Evolutionary conservation across 306 rosid species (phyloP), one percentile per base, ranked within the genome.

Genomic region (Oxytropis ochrocephala): DNA sequence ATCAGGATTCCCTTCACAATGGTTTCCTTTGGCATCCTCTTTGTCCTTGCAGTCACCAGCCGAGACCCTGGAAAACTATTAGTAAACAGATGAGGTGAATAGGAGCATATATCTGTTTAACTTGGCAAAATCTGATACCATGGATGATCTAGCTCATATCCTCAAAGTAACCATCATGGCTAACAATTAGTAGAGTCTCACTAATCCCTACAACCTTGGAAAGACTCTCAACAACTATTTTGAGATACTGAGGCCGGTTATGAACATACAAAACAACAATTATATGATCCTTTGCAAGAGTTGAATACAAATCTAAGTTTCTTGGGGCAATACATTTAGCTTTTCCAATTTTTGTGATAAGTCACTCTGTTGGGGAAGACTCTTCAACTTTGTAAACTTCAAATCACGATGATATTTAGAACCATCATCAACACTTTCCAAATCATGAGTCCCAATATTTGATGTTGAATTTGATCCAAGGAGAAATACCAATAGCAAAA

Each of bases 131-230:
- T 75, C 81, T 83, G 69, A 94, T 84, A 46, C 83, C 83, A 43
- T 74, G 70, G 52, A 94, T 79, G 44, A 88, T 78, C 89, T 76
- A 75, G 76, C 88, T 83, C 99, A 94, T 89, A 43, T 87, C 87
- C 69, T 91, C 86, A 77, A 85, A 94, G 79, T 78, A 80, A 6
- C 97, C 99, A 78, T 94, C 99, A 73, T 94, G 99, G 75, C 99
- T 94, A 43, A 94, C 91, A 63, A 91, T 83, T 10, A 94, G 84
- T 19, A 91, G 79, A 63, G 99, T 94, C 79, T 89, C 99, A 62
- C 79, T 72, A 64, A 94, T 94, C 68, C 99, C 99, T 24, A 67
- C 82, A 5, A 94, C 99, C 78, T n/a, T 68, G 0, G 99, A 84
- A 53, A 94, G 83, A 83, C 97, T 91, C 67, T 91, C 87, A 11